Evolutionary conservation across 805 yeast genomes (phyloP).

Genomic region (Wickerhamiella siamensis): DNA sequence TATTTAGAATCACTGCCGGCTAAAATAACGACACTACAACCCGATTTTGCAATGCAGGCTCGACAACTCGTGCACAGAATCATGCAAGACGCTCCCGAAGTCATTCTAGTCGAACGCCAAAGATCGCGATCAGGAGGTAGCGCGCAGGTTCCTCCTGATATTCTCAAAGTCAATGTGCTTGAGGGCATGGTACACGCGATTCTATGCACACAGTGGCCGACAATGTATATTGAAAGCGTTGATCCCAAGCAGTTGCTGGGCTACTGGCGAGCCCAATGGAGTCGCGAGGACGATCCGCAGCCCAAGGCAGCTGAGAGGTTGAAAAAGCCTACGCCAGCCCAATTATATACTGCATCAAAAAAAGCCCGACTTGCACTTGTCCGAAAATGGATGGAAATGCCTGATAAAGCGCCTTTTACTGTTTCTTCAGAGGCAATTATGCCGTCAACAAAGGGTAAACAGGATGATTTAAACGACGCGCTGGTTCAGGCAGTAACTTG

Average conservation of each 20-base stretch:
- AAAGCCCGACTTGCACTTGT: slow-evolving; percentile 15
- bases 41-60: slow-evolving; percentile 19
- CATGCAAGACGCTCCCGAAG: slow-evolving; percentile 23
- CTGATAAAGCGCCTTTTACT: slow-evolving; percentile 7
- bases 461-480: slow-evolving; percentile 55
- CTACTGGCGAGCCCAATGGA: slow-evolving; percentile 15
- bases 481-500: slow-evolving; percentile 46
- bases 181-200: slow-evolving; percentile 35
- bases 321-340: slow-evolving; percentile 1
- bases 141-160: slow-evolving; percentile 34
- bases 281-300: not conserved
- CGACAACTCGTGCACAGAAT: slow-evolving; percentile 10
- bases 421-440: not conserved
- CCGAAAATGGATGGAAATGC: slow-evolving; percentile 11
- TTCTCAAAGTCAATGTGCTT: slow-evolving; percentile 38
- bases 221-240: slow-evolving; percentile 13
- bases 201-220: slow-evolving; percentile 9
- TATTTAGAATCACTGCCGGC: slow-evolving; percentile 5
- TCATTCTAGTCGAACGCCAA: slow-evolving; percentile 42
- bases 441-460: slow-evolving; percentile 25
- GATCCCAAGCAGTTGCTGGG: slow-evolving; percentile 17
- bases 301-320: not conserved
- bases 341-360: slow-evolving; percentile 16
- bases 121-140: slow-evolving; percentile 37
- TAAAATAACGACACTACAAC: slow-evolving; percentile 16